Base-by-base conservation (phyloP, 208 protist species). In the Wallacemonas sp. region DNA sequence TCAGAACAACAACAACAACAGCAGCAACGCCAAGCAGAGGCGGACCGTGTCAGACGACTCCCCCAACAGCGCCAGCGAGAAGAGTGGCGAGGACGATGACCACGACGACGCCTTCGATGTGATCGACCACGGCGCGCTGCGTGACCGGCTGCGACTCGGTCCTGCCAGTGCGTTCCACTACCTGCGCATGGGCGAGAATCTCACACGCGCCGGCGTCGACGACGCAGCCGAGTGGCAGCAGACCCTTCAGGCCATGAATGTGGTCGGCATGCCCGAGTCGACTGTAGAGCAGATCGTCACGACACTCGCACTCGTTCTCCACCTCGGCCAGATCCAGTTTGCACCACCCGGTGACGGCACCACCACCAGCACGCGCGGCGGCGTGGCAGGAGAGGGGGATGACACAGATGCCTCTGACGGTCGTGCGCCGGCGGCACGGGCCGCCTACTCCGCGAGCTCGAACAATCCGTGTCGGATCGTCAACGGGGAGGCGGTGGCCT, bases 271-370 rank as follows among this genome's bases (percentile, higher is more conserved):
- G 44, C 39, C 79, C 1, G 32, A 56, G 9, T 36, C 74, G 6
- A 85, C 96, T n/a, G 86, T 97, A 56, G 43, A 87, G 21, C 60
- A 83, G 14, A 74, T 98, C 21, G 71, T 98, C 49, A 70, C 80
- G 11, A 75, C 96, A 3, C 68, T 99, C 6, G 92, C 90, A 1
- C 82, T 93, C n/a, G 94, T 99, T 43, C 78, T 99, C 3, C 94
- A 98, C 65, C 49, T 99, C 3, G 97, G 96, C n/a, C 94, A 99
- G 72, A 68, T 98, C 41, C 56, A 69, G n/a, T 98, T 98, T 70
- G 65, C 80, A 16, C 80, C 48, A 44, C 61, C 65, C 17, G 46
- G 32, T 47, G 60, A 62, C 3, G 44, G n/a, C 11, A 47, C 41
- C 4, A 47, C 41, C 12, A 6, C 41, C 12, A 23, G 11, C 12